A percentile compares a stretch with the other conserved stretches of the same genome.
phyloP scores from a whole-genome alignment of 2,329 filamentous ascomycete genomes.

The Cordyceps pruinosa region DNA sequence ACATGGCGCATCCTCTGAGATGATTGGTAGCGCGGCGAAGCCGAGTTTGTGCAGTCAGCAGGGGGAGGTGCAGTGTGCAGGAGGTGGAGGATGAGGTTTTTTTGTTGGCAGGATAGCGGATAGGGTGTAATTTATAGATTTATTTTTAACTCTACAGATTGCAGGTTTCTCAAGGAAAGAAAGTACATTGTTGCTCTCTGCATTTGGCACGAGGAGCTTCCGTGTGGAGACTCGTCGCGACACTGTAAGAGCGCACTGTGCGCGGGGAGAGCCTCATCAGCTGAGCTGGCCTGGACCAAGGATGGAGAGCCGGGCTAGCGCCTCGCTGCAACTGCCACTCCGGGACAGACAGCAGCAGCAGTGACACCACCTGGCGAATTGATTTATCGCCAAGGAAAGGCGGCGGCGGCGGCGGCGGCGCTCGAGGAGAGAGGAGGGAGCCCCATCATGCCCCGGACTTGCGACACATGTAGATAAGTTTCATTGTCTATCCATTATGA shows the following conservation, averaged over 20 bases:
- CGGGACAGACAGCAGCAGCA: background rate
- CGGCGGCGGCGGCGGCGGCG: background rate
- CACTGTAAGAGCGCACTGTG: too few relatives aligned
- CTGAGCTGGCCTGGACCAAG: too few relatives aligned
- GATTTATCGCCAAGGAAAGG: background rate
- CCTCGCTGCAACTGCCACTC: background rate
- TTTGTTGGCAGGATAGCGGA: too few relatives aligned
- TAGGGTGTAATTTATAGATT: too few relatives aligned
- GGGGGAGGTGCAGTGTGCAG: background rate
- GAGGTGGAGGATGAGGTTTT: background rate
- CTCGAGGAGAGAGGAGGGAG: background rate
- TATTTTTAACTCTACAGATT: too few relatives aligned
- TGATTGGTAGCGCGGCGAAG: conserved; percentile 3
- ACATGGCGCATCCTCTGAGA: background rate
- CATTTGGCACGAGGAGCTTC: background rate
- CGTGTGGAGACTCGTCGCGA: too few relatives aligned
- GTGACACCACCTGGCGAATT: background rate
- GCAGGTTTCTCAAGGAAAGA: too few relatives aligned
- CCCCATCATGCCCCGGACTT: background rate
- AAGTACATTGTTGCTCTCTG: background rate
- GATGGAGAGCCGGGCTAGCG: too few relatives aligned
- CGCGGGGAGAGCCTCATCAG: too few relatives aligned
- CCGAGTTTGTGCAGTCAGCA: background rate
- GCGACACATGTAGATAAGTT: background rate
- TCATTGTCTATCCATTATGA: background rate